Percentiles rank a stretch among this genome's conserved stretches.
Evolutionary conservation across 371 early-diverging fungal species (phyloP).

Genomic region (Mucor ambiguus): DNA sequence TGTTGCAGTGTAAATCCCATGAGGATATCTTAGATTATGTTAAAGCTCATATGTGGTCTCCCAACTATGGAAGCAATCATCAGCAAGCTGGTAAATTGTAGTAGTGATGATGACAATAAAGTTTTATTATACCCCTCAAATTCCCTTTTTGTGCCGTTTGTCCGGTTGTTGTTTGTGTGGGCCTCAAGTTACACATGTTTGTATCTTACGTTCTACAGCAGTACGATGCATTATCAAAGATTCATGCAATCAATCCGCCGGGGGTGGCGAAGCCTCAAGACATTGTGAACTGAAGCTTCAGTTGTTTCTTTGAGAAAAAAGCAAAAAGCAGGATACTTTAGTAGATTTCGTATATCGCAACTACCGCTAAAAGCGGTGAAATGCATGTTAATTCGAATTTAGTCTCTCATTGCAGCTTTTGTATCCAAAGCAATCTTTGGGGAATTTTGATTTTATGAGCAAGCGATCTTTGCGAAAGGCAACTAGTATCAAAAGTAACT

Average conservation of each 20-base stretch:
- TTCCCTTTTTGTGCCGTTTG: background rate
- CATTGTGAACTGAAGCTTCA: too few species aligned
- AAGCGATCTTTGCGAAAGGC: too few species aligned
- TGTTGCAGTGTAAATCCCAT: background rate
- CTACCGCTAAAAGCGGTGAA: too few species aligned
- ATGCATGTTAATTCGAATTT: too few species aligned
- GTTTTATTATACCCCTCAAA: background rate
- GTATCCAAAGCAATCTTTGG: background rate
- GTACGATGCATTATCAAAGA: background rate
- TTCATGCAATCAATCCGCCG: background rate
- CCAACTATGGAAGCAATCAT: slow-evolving; percentile 13
- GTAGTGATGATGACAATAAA: background rate
- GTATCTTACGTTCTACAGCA: background rate
- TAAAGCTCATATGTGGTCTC: slow-evolving; percentile 25
- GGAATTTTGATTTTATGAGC: background rate
- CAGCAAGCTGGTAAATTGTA: slow-evolving; percentile 4
- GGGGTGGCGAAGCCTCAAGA: too few species aligned
- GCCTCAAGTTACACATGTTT: background rate
- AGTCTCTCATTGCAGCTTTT: too few species aligned
- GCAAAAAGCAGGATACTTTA: background rate
- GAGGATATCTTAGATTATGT: slow-evolving; percentile 20
- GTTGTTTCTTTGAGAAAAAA: too few species aligned
- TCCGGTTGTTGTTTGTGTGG: background rate
- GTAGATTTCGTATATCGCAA: background rate
- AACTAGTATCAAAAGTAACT: background rate